Evolutionary conservation across 345 rosid species (phyloP), one percentile per base, ranked within the genome.

Genomic region (Pistacia vera): DNA sequence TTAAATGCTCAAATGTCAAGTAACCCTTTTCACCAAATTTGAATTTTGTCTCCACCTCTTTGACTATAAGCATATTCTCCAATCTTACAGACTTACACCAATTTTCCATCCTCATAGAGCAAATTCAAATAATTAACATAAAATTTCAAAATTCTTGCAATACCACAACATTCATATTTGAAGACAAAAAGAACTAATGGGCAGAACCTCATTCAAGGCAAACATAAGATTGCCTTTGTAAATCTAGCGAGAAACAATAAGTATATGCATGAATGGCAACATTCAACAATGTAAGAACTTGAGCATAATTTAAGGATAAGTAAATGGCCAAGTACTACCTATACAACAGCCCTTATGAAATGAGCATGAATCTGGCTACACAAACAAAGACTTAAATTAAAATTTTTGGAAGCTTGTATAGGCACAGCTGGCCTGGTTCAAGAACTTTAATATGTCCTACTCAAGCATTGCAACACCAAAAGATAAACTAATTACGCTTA

Each of bases 381-480:
- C 49, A 70, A 10, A 9, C 4, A 28, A 28, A 28, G 30, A 28
- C 1, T 28, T 28, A 17, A 58, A 62, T 36, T 4, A 12, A 11
- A 13, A 51, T 36, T 56, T 38, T 46, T 93, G 80, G 97, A 92
- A 86, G 93, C 97, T 90, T 93, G 97, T 2, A 96, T 85, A 30
- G 99, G 92, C 68, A 93, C 98, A 82, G 84, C 28, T 86, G 86
- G 99, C 93, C 54, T 85, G 89, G 2, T 95, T 71, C 97, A 87
- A 84, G 86, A 92, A 80, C 98, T 92, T n/a, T n/a, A 80, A 96
- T 90, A 13, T 98, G 99, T 72, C 99, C 98, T 96, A 90, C 81
- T 71, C 83, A 74, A 66, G 66, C 22, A 69, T 79, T 64, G 67
- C 20, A 70, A 61, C 30, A 28, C 30, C 67, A 18, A 14, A 67